A percentile compares a stretch with the other conserved stretches of the same genome.
These are phyloP conservation scores for Suillus brevipes DNA, from an alignment of 768 basidiomycete species.

Conservation along the genomic window DNA sequence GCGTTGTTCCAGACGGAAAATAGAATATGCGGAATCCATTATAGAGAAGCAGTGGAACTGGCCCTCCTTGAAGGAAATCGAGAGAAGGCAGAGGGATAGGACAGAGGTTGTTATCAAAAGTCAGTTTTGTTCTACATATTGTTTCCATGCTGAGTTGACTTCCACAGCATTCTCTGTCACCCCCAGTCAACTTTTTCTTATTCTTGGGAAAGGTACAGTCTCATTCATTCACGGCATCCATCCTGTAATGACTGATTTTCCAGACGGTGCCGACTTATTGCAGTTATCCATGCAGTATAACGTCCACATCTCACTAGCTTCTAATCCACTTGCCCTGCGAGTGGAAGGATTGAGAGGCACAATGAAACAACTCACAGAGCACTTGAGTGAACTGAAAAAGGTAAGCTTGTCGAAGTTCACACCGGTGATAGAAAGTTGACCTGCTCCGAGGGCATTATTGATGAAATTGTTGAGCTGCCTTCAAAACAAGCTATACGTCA, in stretches of 20 bases:
- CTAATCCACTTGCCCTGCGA: conserved; percentile 56
- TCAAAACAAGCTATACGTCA: conserved; percentile 40
- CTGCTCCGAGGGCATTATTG: conserved; percentile 23
- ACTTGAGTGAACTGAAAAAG: conserved; percentile 49
- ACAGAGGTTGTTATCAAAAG: conserved; percentile 49
- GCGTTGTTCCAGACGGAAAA: conserved; percentile 38
- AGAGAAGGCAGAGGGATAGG: conserved; percentile 48
- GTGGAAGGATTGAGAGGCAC: conserved; percentile 59
- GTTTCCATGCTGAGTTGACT: conserved; percentile 5
- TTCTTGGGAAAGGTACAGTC: conserved; percentile 66
- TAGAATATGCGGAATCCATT: conserved; percentile 47
- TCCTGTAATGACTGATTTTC: not conserved
- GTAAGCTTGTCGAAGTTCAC: conserved; percentile 34
- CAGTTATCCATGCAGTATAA: conserved; percentile 59
- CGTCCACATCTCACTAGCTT: conserved; percentile 59
- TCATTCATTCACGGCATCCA: conserved; percentile 2
- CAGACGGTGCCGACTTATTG: conserved; percentile 67
- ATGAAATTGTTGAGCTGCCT: conserved; percentile 45
- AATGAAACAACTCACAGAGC: conserved; percentile 46
- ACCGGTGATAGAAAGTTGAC: not conserved
- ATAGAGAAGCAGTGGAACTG: conserved; percentile 70
- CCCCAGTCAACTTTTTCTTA: conserved; percentile 62
- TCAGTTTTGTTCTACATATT: conserved; percentile 32
- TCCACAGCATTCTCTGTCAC: conserved; percentile 54
- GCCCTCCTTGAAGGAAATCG: conserved; percentile 57